A percentile compares a stretch with the other conserved stretches of the same genome.
Conservation (phyloP, 2,329 filamentous ascomycete genomes). For the Cladosporium sp. region DNA sequence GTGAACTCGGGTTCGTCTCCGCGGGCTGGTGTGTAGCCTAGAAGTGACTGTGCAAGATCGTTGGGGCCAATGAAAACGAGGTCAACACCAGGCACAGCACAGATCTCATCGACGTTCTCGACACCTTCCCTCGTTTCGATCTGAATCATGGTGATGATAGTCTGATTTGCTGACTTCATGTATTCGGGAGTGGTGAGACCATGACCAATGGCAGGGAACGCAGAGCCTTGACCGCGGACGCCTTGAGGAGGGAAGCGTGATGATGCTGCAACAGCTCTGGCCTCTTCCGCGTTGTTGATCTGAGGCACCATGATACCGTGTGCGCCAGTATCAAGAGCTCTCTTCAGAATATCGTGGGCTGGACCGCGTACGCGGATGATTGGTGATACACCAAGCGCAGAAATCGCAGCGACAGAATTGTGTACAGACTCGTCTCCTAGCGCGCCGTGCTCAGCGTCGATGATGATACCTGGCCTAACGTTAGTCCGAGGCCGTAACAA, state of each 20-base stretch:
- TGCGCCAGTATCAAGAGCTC: conserved; percentile 54
- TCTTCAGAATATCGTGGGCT: conserved; percentile 55
- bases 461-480: conserved; percentile 49
- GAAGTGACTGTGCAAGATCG: conserved; percentile 52
- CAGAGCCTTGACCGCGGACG: conserved; percentile 46
- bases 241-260: conserved; percentile 54
- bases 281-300: conserved; percentile 17
- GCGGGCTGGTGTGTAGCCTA: conserved; percentile 41
- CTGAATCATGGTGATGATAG: conserved; percentile 47
- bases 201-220: conserved; percentile 51
- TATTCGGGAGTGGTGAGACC: conserved; percentile 45
- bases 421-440: conserved; percentile 53
- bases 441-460: conserved; percentile 53
- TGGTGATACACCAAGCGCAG: conserved; percentile 37
- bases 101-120: conserved; percentile 21
- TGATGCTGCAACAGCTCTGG: conserved; percentile 41
- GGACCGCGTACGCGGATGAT: conserved; percentile 49
- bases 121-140: conserved; percentile 42
- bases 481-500: background rate
- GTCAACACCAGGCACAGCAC: conserved; percentile 6
- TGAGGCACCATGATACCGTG: conserved; percentile 47
- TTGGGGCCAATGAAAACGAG: conserved; percentile 37
- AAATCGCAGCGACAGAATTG: conserved; percentile 47
- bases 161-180: conserved; percentile 49
- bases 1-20: conserved; percentile 43